These are phyloP conservation scores for Ascocoryne sarcoides DNA, from an alignment of 2,329 filamentous ascomycete species.

Conservation along the genomic window DNA sequence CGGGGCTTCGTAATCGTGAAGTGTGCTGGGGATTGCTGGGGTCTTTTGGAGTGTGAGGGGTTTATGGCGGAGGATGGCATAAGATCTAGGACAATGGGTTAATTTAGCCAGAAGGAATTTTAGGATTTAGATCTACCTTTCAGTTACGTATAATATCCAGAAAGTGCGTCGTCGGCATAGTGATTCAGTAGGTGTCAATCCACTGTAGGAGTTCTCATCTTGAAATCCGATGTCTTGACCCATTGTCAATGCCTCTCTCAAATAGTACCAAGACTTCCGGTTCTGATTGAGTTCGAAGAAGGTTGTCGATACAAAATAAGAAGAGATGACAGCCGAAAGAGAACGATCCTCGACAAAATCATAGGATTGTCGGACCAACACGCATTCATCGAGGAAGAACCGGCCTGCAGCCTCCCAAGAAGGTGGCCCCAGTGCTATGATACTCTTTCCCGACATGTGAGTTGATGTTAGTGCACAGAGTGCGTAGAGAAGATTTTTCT, in stretches of 20 bases:
- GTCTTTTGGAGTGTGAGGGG: conserved; percentile 53
- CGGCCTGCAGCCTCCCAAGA: conserved; percentile 43
- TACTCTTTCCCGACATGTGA: conserved; percentile 39
- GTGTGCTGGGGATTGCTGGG: conserved; percentile 44
- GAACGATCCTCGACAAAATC: conserved; percentile 49
- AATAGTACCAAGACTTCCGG: conserved; percentile 50
- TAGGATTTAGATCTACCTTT: too few species aligned
- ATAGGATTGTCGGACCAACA: conserved; percentile 45
- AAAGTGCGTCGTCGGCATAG: conserved; percentile 48
- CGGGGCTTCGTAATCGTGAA: conserved; percentile 41
- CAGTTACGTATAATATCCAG: conserved; percentile 55
- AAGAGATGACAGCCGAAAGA: conserved; percentile 49
- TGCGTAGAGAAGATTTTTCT: conserved; percentile 42
- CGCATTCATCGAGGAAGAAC: conserved; percentile 48
- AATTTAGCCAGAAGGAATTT: too few species aligned
- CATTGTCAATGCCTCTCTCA: conserved; percentile 52
- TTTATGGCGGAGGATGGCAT: conserved; percentile 54
- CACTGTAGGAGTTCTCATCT: conserved; percentile 46
- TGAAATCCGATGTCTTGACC: conserved; percentile 51
- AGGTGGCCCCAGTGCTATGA: conserved; percentile 31
- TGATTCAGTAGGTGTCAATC: conserved; percentile 39
- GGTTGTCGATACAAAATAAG: conserved; percentile 51
- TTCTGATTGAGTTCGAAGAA: conserved; percentile 54
- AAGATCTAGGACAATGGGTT: too few species aligned
- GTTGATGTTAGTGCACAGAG: conserved; percentile 48